These are phyloP conservation scores for Phylloporus arenicola DNA, from an alignment of 768 basidiomycete species.

Conservation along the genomic window DNA sequence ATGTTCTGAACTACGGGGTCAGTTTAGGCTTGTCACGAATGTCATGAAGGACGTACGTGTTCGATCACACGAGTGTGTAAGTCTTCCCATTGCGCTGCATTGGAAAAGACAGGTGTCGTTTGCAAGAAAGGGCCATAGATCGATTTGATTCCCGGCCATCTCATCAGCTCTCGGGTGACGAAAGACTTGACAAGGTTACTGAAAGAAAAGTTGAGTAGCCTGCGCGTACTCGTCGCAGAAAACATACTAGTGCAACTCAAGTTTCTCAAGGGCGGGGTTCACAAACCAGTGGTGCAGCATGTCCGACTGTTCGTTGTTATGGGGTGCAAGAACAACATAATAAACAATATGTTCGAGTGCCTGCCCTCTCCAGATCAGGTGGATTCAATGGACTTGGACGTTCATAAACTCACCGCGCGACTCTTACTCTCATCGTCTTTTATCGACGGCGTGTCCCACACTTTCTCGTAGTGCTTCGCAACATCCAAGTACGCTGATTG, in stretches of 20 bases:
- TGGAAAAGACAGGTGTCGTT: constrained; percentile 74
- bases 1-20: constrained; percentile 62
- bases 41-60: constrained; percentile 57
- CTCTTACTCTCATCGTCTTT: constrained; percentile 78
- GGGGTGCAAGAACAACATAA: constrained; percentile 88
- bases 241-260: constrained; percentile 81
- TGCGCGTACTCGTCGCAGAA: constrained; percentile 1
- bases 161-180: constrained; percentile 86
- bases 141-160: constrained; percentile 90
- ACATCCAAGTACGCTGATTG: constrained; percentile 85
- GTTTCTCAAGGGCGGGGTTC: constrained; percentile 73
- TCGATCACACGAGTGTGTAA: constrained; percentile 94
- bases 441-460: constrained; percentile 96
- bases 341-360: constrained; percentile 93
- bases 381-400: background rate
- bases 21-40: background rate
- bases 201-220: constrained; percentile 11
- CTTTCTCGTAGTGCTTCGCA: constrained; percentile 91
- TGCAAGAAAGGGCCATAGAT: constrained; percentile 83
- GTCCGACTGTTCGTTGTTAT: constrained; percentile 96
- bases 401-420: constrained; percentile 46
- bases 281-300: constrained; percentile 85
- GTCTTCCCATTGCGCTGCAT: constrained; percentile 86
- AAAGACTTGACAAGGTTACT: constrained; percentile 95
- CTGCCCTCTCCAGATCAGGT: constrained; percentile 34